Base-by-base conservation (phyloP, 225 moss, liverwort and hornwort species). In the Bryum argenteum region DNA sequence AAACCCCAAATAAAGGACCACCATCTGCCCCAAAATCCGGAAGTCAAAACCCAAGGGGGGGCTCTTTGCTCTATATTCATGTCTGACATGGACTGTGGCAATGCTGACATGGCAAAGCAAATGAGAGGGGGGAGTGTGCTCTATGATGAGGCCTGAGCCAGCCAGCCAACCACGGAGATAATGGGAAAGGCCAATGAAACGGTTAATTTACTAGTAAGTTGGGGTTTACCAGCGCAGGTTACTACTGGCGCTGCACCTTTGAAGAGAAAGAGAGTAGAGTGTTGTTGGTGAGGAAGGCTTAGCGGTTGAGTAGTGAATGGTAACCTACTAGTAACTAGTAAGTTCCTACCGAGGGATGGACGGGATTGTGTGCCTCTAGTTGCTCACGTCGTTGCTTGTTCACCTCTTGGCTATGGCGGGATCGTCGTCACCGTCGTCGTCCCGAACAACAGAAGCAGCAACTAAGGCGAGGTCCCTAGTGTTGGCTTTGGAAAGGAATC, bases 341-440 rank as follows among this genome's bases (percentile, higher is more conserved):
- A 71, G 70, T 54, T 21, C 20, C 19, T 43, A 24, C n/a, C 44
- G 43, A 23, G 15, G 58, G 17, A 18, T 8, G 40, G 75, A 75
- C 75, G 75, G 68, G 75, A 68, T 75, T 68, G 76, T 68, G 69
- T 76, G 76, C 76, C 44, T 19, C 70, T 48, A 22, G 62, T 43
- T 20, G 21, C 65, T 63, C 69, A 69, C 74, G 74, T 70, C 58
- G 65, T 70, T 45, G 73, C 63, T 63, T 18, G 41, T 69, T 54
- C 37, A 62, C 67, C 23, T 45, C 0, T 45, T 53, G 60, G 75
- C 80, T 75, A 80, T 80, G 75, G 75, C 71, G 75, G 60, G 70
- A 75, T 75, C 75, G 52, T 59, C 72, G 54, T 73, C 68, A 48
- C 54, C 72, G 54, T 67, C 61, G 72, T 47, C 54, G 24, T 44